Conservation (phyloP, 352 stramenopile species). For the Phytophthora meadii region DNA sequence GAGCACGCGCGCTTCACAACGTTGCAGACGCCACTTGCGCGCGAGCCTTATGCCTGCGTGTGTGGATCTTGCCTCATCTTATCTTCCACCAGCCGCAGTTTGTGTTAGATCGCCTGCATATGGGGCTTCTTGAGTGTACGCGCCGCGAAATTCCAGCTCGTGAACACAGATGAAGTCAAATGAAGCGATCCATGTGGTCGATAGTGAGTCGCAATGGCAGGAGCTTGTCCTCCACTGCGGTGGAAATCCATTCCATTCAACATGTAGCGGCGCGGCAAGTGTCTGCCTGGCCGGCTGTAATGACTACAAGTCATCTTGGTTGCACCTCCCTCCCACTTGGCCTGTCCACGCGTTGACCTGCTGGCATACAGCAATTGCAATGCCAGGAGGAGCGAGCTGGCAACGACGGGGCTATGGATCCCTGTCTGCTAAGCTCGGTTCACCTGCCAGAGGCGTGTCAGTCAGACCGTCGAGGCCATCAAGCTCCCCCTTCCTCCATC, state of each 20-base stretch:
- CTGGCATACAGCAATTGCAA: slow-evolving; percentile 32
- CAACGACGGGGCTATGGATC: slow-evolving; percentile 33
- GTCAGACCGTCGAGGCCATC: slow-evolving; percentile 32
- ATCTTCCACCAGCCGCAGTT: slow-evolving; percentile 24
- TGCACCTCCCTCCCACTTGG: slow-evolving; percentile 17
- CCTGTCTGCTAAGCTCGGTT: slow-evolving; percentile 19
- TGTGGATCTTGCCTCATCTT: slow-evolving; percentile 33
- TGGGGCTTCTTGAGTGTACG: slow-evolving; percentile 3
- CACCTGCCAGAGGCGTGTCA: slow-evolving; percentile 19
- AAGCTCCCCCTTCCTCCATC: slow-evolving; percentile 3
- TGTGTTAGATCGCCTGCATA: slow-evolving; percentile 5
- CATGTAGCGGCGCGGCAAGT: slow-evolving; percentile 17
- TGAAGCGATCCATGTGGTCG: slow-evolving; percentile 6
- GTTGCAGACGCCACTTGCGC: slow-evolving; percentile 15
- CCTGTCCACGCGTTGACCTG: slow-evolving; percentile 30
- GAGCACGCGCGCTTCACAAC: slow-evolving; percentile 17
- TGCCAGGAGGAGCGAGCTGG: slow-evolving; percentile 5
- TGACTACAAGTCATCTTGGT: slow-evolving; percentile 12
- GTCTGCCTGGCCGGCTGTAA: slow-evolving; percentile 27
- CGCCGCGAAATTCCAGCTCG: slow-evolving; percentile 13
- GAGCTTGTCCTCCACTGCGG: background rate
- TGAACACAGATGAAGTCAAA: slow-evolving; percentile 18
- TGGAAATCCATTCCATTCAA: background rate
- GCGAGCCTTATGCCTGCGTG: slow-evolving; percentile 11
- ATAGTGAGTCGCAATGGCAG: background rate